Evolutionary conservation across 164 flowering plant species (phyloP).

Genomic region (Nelumbo lutea): DNA sequence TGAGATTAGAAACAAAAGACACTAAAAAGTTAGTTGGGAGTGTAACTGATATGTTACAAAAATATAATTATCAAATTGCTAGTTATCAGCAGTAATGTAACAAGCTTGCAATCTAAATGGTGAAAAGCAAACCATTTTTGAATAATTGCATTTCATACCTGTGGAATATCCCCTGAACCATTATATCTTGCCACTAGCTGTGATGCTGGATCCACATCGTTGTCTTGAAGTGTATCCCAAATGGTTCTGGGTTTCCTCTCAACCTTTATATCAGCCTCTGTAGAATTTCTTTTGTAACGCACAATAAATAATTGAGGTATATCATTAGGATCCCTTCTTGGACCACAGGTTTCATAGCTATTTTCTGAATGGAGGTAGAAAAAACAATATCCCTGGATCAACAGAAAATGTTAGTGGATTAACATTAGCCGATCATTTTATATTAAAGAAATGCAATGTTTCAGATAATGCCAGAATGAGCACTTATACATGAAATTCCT

Average conservation of each 20-base stretch:
- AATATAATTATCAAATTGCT: neutral
- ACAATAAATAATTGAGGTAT: constrained; percentile 64
- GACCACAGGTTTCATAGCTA: constrained; percentile 83
- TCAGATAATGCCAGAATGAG: neutral
- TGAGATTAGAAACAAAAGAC: neutral
- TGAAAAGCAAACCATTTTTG: constrained; percentile 2
- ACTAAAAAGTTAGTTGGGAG: too few species aligned
- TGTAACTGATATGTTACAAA: too few species aligned
- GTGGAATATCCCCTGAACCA: constrained; percentile 53
- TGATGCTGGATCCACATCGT: constrained; percentile 61
- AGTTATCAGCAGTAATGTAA: neutral
- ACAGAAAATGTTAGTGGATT: constrained; percentile 11
- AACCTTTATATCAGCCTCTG: constrained; percentile 32
- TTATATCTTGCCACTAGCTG: constrained; percentile 89
- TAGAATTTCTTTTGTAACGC: constrained; percentile 69
- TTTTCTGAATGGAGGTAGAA: constrained; percentile 65
- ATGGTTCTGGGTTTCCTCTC: constrained; percentile 38
- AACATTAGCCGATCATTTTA: neutral
- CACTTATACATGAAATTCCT: neutral
- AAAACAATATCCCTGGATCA: constrained; percentile 65
- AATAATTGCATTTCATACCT: constrained; percentile 37
- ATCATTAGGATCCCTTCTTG: constrained; percentile 60
- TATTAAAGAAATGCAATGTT: neutral
- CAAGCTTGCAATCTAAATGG: neutral
- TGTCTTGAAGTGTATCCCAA: constrained; percentile 34